These are phyloP conservation scores for Ramichloridium luteum DNA, from an alignment of 2,329 filamentous ascomycete genomes.

Conservation along the genomic window DNA sequence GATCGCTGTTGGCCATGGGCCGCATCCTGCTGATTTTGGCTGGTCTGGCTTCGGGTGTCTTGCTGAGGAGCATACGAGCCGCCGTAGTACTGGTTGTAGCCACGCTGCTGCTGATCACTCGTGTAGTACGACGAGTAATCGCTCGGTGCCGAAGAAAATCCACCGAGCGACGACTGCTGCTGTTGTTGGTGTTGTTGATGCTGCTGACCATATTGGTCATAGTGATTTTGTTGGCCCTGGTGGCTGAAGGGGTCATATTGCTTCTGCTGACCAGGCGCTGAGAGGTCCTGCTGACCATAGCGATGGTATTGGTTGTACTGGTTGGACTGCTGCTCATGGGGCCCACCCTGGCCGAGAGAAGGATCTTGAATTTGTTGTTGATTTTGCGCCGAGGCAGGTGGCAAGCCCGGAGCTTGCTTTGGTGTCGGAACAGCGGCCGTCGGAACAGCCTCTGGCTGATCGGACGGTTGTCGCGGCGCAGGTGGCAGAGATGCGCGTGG, in stretches of 20 bases:
- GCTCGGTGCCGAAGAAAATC: slow-evolving; percentile 60
- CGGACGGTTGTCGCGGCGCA: slow-evolving; percentile 36
- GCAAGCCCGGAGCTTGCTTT: slow-evolving; percentile 50
- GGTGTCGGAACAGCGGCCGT: slow-evolving; percentile 34
- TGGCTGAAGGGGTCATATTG: slow-evolving; percentile 78
- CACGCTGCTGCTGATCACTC: slow-evolving; percentile 58
- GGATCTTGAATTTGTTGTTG: slow-evolving; percentile 28
- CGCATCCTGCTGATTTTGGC: slow-evolving; percentile 57
- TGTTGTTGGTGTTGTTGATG: slow-evolving; percentile 44
- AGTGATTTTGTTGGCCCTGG: slow-evolving; percentile 45
- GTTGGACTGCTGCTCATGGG: slow-evolving; percentile 35
- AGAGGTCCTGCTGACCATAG: slow-evolving; percentile 49
- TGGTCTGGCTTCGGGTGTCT: slow-evolving; percentile 14
- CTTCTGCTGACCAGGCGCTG: slow-evolving; percentile 60
- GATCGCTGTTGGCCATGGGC: slow-evolving; percentile 60
- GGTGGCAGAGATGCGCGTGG: slow-evolving; percentile 82
- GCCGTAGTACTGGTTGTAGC: slow-evolving; percentile 58
- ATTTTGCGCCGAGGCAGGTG: slow-evolving; percentile 46
- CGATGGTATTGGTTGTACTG: slow-evolving; percentile 56
- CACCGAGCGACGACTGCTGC: slow-evolving; percentile 47
- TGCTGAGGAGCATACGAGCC: slow-evolving; percentile 40
- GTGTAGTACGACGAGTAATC: slow-evolving; percentile 84
- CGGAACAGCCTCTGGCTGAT: slow-evolving; percentile 28
- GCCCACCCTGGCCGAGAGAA: slow-evolving; percentile 41
- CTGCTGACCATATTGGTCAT: slow-evolving; percentile 37